Base-by-base conservation (phyloP, 129 eudicot genomes). In the Helichrysum umbraculigerum region DNA sequence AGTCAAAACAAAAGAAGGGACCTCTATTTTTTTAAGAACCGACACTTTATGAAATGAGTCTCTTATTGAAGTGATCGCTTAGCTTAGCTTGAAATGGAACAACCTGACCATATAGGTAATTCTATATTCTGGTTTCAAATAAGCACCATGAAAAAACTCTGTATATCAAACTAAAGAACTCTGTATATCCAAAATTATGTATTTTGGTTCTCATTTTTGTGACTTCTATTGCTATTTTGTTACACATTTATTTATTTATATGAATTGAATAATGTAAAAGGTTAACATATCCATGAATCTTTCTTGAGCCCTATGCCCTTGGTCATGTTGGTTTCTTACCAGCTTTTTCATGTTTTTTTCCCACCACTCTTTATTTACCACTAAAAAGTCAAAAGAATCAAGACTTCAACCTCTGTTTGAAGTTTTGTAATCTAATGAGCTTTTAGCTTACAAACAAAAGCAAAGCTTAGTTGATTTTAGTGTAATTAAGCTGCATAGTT, bases 281-380 rank as follows among this genome's bases (percentile, higher is more conserved):
- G 57, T 41, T 5, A 41, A 20, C 65, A 58, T 66, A 75, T 66
- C 44, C 57, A 57, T 84, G 75, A 68, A 87, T 87, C 91, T 80
- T 84, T 84, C 88, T 84, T 70, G 91, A 84, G 83, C 86, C 82
- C 79, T 59, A 63, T 81, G 73, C 75, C 28, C 63, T 52, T 65
- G 59, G 67, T 44, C 58, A 51, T 78, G 33, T 72, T 79, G 72
- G 78, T 68, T 39, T 47, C 67, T 70, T 66, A 59, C 60, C 74
- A 50, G 74, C 83, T 81, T 84, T 81, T 81, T 80, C 74, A 73
- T 69, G 9, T 81, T 85, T 77, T 59, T 63, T 67, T 61, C 70
- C 39, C 72, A 20, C 61, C 76, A 50, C 66, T 41, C 81, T 33
- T 21, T 37, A 66, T 41, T 44, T 50, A 47, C 78, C 71, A 68